Conservation (phyloP, 306 rosid species). For the apple (Malus domestica) region DNA sequence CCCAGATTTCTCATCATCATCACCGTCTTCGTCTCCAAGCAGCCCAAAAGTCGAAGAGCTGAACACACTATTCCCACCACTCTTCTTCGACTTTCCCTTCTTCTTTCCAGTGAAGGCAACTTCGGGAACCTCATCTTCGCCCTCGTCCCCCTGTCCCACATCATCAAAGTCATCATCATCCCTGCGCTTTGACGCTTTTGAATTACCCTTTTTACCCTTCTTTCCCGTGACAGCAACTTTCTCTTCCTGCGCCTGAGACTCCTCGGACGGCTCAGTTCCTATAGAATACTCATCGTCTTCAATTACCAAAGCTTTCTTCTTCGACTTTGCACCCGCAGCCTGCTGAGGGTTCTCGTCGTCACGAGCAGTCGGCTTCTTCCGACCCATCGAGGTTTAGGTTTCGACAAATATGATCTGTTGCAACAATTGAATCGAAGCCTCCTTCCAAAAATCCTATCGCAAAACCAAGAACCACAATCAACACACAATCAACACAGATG, state of each 20-base stretch:
- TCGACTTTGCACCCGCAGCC: constrained; percentile 51
- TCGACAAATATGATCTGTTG: constrained; percentile 12
- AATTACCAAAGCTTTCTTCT: constrained; percentile 57
- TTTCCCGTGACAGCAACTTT: constrained; percentile 38
- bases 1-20: constrained; percentile 34
- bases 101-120: constrained; percentile 66
- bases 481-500: background rate
- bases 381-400: constrained; percentile 48
- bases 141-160: constrained; percentile 15
- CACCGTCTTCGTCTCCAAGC: constrained; percentile 48
- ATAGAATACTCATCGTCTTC: constrained; percentile 81
- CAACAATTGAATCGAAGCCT: background rate
- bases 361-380: constrained; percentile 60
- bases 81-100: constrained; percentile 70
- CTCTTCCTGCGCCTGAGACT: constrained; percentile 41
- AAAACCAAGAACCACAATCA: constrained; percentile 2
- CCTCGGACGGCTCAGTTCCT: constrained; percentile 65
- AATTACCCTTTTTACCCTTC: constrained; percentile 62
- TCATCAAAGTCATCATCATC: constrained; percentile 30
- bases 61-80: constrained; percentile 47
- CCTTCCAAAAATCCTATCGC: constrained; percentile 12
- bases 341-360: constrained; percentile 51
- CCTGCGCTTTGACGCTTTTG: constrained; percentile 30
- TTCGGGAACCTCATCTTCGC: constrained; percentile 40
- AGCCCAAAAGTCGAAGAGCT: constrained; percentile 47